phyloP scores from a whole-genome alignment of 2,329 filamentous ascomycete species.

The Coniochaeta sp. region DNA sequence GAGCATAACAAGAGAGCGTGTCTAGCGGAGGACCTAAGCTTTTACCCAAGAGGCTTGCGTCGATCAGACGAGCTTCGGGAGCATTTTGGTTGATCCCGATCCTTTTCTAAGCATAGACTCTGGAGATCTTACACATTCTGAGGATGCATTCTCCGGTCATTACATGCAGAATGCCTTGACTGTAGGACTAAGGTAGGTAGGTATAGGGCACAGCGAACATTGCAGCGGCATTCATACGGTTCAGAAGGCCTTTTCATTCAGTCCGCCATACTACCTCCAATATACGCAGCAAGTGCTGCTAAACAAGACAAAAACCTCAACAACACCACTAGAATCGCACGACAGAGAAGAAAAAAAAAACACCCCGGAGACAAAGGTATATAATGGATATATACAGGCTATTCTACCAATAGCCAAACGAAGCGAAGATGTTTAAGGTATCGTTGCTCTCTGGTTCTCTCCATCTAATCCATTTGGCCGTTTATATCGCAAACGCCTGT shows the following conservation, averaged over 20 bases:
- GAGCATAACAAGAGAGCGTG: neutral
- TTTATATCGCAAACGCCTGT: neutral
- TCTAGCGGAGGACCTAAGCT: neutral
- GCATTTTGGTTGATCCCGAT: neutral
- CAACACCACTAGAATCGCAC: neutral
- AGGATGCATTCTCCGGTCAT: neutral
- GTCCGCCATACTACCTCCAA: neutral
- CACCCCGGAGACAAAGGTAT: slow-evolving; percentile 9
- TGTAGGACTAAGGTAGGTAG: too few species aligned
- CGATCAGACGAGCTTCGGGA: neutral
- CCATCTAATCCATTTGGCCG: neutral
- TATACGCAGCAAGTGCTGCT: neutral
- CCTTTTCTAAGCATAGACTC: too few species aligned
- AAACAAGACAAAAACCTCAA: neutral
- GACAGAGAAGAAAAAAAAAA: neutral
- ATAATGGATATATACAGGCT: slow-evolving; percentile 20
- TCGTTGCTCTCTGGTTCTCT: neutral
- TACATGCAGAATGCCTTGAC: neutral
- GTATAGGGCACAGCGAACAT: too few species aligned
- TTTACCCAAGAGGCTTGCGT: neutral
- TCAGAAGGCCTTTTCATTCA: neutral
- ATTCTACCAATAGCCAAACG: slow-evolving; percentile 10
- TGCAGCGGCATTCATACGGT: neutral
- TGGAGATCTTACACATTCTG: neutral
- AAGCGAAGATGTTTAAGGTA: slow-evolving; percentile 8